Percentiles rank a stretch among this genome's conserved stretches.
Evolutionary conservation across 2,329 filamentous ascomycete species (phyloP).

Genomic region (Monosporascus sp.): DNA sequence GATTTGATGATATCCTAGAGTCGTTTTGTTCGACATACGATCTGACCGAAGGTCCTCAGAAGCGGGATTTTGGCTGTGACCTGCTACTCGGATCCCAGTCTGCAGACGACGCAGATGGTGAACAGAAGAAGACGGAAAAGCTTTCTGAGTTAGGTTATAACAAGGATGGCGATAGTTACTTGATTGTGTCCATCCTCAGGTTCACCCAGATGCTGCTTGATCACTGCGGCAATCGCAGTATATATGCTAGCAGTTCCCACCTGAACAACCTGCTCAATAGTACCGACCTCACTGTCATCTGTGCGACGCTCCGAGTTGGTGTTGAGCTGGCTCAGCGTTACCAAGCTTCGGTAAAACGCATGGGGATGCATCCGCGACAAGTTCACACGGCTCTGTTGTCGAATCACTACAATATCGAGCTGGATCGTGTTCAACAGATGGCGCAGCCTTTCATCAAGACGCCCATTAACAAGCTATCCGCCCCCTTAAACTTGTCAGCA

Average conservation of each 20-base stretch:
- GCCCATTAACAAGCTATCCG: slow-evolving; percentile 46
- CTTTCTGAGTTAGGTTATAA: slow-evolving; percentile 59
- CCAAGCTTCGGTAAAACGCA: slow-evolving; percentile 77
- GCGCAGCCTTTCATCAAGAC: slow-evolving; percentile 78
- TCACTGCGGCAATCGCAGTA: slow-evolving; percentile 92
- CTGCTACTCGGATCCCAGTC: slow-evolving; percentile 56
- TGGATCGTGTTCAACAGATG: slow-evolving; percentile 79
- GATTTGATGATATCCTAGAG: slow-evolving; percentile 86
- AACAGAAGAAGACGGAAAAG: slow-evolving; percentile 39
- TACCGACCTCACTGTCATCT: slow-evolving; percentile 73
- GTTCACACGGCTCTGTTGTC: slow-evolving; percentile 69
- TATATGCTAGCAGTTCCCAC: slow-evolving; percentile 90
- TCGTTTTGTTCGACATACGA: slow-evolving; percentile 75
- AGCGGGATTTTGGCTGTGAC: slow-evolving; percentile 64
- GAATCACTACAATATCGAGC: slow-evolving; percentile 76
- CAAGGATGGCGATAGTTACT: slow-evolving; percentile 70
- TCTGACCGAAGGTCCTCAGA: slow-evolving; percentile 75
- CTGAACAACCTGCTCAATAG: slow-evolving; percentile 86
- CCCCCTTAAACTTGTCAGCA: slow-evolving; percentile 44
- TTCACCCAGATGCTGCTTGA: slow-evolving; percentile 88
- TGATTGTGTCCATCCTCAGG: slow-evolving; percentile 73
- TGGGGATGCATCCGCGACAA: slow-evolving; percentile 57
- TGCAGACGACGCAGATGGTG: slow-evolving; percentile 46
- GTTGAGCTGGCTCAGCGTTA: slow-evolving; percentile 89
- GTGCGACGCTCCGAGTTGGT: slow-evolving; percentile 71